phyloP scores from a whole-genome alignment of 805 yeast genomes.

The Metschnikowia shivogae region DNA sequence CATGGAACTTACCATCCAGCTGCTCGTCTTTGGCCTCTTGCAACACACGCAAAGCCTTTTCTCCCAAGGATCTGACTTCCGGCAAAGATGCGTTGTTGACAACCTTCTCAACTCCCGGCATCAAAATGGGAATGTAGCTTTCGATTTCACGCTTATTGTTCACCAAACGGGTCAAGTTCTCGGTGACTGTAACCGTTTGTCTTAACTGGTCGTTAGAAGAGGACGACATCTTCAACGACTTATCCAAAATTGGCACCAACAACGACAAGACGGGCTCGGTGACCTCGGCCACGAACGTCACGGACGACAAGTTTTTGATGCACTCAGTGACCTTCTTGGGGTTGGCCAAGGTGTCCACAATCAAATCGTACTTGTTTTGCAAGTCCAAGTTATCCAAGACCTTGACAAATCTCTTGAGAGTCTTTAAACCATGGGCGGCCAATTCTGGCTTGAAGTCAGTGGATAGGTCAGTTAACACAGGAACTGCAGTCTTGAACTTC shows the following conservation, averaged over 20 bases:
- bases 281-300: slow-evolving; percentile 97
- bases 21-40: slow-evolving; percentile 72
- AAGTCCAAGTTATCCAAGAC: slow-evolving; percentile 91
- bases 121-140: slow-evolving; percentile 73
- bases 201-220: slow-evolving; percentile 94
- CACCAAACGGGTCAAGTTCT: slow-evolving; percentile 91
- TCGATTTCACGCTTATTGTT: slow-evolving; percentile 91
- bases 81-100: slow-evolving; percentile 89
- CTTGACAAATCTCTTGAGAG: slow-evolving; percentile 67
- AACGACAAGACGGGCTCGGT: slow-evolving; percentile 92
- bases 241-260: slow-evolving; percentile 86
- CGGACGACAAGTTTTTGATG: slow-evolving; percentile 83
- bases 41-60: slow-evolving; percentile 77
- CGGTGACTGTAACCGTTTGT: slow-evolving; percentile 94
- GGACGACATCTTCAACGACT: slow-evolving; percentile 80
- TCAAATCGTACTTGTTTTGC: slow-evolving; percentile 73
- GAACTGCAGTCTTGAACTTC: slow-evolving; percentile 73
- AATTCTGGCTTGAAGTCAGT: slow-evolving; percentile 97
- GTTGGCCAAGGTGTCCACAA: slow-evolving; percentile 84
- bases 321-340: slow-evolving; percentile 87
- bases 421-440: slow-evolving; percentile 75
- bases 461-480: slow-evolving; percentile 81
- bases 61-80: slow-evolving; percentile 91
- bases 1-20: slow-evolving; percentile 70
- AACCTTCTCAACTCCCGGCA: slow-evolving; percentile 91